Base-by-base conservation (phyloP, 2,329 filamentous ascomycete genomes). In the Leptographium radiaticola region DNA sequence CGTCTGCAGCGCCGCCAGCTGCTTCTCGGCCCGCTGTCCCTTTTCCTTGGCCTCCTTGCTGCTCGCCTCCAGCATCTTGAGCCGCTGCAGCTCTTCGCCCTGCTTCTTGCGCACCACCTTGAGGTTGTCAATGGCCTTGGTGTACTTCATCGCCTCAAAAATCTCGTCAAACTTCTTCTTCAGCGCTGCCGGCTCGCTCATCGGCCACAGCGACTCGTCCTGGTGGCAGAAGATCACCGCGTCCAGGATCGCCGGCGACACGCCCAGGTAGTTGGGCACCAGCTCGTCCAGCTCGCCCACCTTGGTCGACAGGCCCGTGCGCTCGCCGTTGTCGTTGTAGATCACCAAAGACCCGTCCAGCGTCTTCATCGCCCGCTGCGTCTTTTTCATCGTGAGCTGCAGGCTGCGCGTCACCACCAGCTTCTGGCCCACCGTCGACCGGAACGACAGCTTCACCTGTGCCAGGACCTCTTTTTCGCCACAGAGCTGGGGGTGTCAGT, bases 161-260 rank as follows among this genome's bases (percentile, higher is more conserved):
- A 98, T 98, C 65, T 95, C 89, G 64, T 98, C 93, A 57, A 98
- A 98, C 52, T 84, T 86, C 67, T 94, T 94, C 70, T 98, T 98
- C 51, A 98, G 73, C 0, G 80, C 81, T 0, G 80, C 74, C 0
- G 93, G 89, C 63, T 95, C 88, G 64, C 89, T 94, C 76, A 98
- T 83, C 0, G 93, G 93, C 93, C 93, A 98, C 33, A 97, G 70
- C 31, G 91, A 96, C 61, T 98, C 93, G 66, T 98, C 93, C 65
- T 98, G 93, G 65, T 98, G 93, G 66, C 93, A 98, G 70, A 98
- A 98, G 61, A 98, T 96, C 66, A 98, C 93, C 55, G 86, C 86
- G 60, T 97, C 90, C 31, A 98, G 77, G 53, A 98, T 84, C 13
- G 93, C 90, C 53, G 84, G 83, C 1, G 89, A 93, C 4, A 96